A percentile compares a stretch with the other conserved stretches of the same genome.
phyloP scores from a whole-genome alignment of 2,329 filamentous ascomycete species.

The Aspergillus pseudotamarii region DNA sequence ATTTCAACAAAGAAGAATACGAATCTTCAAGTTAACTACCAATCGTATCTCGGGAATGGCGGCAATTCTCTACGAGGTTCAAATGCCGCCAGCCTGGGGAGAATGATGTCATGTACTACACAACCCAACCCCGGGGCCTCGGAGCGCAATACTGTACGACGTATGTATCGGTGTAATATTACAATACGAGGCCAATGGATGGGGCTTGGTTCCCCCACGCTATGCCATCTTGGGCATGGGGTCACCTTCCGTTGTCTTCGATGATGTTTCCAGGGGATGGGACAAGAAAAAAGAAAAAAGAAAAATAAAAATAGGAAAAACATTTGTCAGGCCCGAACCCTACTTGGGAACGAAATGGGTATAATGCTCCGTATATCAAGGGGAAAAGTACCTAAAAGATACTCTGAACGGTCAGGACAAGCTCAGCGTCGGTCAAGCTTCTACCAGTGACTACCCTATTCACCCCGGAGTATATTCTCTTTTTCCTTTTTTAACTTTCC shows the following conservation, averaged over 20 bases:
- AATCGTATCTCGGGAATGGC: not conserved
- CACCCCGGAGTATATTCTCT: not conserved
- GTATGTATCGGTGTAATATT: not conserved
- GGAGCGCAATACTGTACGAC: not conserved
- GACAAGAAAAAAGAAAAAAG: not conserved
- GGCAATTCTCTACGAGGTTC: not conserved
- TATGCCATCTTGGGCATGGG: not conserved
- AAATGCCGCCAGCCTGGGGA: not conserved
- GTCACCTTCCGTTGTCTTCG: conserved; percentile 5
- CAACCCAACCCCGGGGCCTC: not conserved
- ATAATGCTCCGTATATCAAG: not conserved
- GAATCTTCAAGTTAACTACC: not conserved
- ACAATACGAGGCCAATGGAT: conserved; percentile 5
- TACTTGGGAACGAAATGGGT: not conserved
- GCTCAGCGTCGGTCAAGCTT: not conserved
- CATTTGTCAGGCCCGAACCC: not conserved
- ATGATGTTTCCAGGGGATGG: not conserved
- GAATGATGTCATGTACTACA: conserved; percentile 3
- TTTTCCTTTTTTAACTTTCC: not conserved
- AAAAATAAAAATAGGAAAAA: not conserved
- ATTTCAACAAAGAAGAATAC: not conserved
- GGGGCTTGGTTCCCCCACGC: conserved; percentile 10
- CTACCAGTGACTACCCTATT: not conserved
- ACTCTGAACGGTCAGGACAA: not conserved
- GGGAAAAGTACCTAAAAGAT: not conserved